These are phyloP conservation scores for Arthroderma sp. DNA, from an alignment of 2,329 filamentous ascomycete species.

Conservation along the genomic window DNA sequence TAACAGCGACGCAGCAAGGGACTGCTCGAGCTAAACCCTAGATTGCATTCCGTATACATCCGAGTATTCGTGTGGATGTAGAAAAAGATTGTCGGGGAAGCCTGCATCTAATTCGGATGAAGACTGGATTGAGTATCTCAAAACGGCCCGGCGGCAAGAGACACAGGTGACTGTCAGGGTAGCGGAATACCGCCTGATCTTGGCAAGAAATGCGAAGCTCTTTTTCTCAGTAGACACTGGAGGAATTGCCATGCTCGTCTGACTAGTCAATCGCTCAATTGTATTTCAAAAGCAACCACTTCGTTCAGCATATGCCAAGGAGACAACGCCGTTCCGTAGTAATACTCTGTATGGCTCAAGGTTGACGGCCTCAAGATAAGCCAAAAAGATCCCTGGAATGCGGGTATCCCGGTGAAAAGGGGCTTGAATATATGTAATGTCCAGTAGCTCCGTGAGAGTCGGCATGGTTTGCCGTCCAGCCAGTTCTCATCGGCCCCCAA, in stretches of 20 bases:
- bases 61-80: neutral
- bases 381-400: neutral
- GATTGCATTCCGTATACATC: neutral
- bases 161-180: too few species aligned
- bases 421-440: too few species aligned
- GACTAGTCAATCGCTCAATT: neutral
- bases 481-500: too few species aligned
- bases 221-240: neutral
- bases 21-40: neutral
- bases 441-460: too few species aligned
- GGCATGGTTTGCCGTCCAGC: too few species aligned
- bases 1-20: neutral
- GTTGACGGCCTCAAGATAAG: neutral
- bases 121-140: neutral
- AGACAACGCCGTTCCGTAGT: neutral
- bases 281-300: neutral
- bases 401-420: too few species aligned
- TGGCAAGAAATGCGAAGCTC: neutral
- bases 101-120: neutral
- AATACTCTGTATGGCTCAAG: neutral
- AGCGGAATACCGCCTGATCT: neutral
- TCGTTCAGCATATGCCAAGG: neutral
- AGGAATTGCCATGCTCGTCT: neutral
- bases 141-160: neutral
- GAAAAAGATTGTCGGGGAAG: neutral